These are phyloP conservation scores for Basipetospora sp. DNA, from an alignment of 2,329 filamentous ascomycete species.

Conservation along the genomic window DNA sequence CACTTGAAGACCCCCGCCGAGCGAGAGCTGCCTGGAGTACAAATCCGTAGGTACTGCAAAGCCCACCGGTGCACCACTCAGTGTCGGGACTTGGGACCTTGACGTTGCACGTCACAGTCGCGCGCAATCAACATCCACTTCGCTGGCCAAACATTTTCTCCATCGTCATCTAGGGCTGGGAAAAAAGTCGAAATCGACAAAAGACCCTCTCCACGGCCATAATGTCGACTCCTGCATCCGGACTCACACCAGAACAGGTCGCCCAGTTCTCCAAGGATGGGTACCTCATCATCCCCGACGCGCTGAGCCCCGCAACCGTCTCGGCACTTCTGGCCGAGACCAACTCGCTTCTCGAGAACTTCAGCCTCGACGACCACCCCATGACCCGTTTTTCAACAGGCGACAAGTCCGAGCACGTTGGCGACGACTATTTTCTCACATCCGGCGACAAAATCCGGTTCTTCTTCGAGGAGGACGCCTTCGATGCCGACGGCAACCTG, in stretches of 20 bases:
- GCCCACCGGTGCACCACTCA: too few species aligned
- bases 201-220: too few species aligned
- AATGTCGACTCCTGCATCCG: too few species aligned
- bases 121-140: too few species aligned
- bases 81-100: too few species aligned
- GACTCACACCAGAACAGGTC: slow-evolving; percentile 59
- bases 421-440: slow-evolving; percentile 83
- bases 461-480: slow-evolving; percentile 95
- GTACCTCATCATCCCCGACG: slow-evolving; percentile 74
- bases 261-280: slow-evolving; percentile 64
- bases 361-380: slow-evolving; percentile 71
- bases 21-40: too few species aligned
- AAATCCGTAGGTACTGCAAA: too few species aligned
- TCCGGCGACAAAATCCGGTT: slow-evolving; percentile 87
- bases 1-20: too few species aligned
- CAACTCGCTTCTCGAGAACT: slow-evolving; percentile 54
- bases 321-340: slow-evolving; percentile 59
- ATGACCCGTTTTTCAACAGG: slow-evolving; percentile 91
- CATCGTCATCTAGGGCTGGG: too few species aligned
- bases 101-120: too few species aligned
- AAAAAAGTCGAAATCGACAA: too few species aligned
- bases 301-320: slow-evolving; percentile 53
- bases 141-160: too few species aligned
- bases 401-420: slow-evolving; percentile 60
- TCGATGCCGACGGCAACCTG: slow-evolving; percentile 49